These are phyloP conservation scores for Polygonum aviculare DNA, from an alignment of 148 eudicot genomes.

Conservation along the genomic window DNA sequence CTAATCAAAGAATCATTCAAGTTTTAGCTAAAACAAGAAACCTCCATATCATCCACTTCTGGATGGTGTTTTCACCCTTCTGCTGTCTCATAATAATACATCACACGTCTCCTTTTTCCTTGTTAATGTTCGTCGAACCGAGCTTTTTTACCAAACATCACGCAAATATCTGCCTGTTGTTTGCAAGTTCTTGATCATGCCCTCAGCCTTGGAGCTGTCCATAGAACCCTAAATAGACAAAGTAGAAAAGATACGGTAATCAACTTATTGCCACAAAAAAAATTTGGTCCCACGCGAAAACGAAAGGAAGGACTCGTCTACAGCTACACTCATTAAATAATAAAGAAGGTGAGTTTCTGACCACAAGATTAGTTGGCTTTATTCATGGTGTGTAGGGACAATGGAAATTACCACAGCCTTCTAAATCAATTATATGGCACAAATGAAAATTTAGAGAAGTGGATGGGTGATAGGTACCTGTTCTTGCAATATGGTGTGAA, in stretches of 20 bases:
- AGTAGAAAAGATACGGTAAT: not conserved
- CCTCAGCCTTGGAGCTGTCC: conserved; percentile 67
- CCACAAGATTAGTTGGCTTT: not conserved
- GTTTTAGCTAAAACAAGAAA: not conserved
- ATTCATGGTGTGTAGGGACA: not conserved
- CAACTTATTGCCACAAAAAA: not conserved
- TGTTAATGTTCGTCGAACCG: not conserved
- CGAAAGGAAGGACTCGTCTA: not conserved
- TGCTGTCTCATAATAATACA: not conserved
- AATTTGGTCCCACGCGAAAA: not conserved
- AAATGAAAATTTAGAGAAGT: not conserved
- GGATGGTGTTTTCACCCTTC: conserved; percentile 5
- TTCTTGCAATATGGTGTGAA: conserved; percentile 84
- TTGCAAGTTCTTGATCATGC: conserved; percentile 81
- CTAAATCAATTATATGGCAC: not conserved
- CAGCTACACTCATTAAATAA: not conserved
- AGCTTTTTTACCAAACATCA: conserved; percentile 60
- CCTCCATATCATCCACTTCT: conserved; percentile 2
- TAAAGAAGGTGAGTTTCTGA: not conserved
- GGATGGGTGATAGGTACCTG: conserved; percentile 29
- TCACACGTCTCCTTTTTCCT: not conserved
- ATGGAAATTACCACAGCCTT: not conserved
- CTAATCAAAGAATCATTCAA: conserved; percentile 9
- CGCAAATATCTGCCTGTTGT: conserved; percentile 77
- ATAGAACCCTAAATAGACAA: conserved; percentile 49